Conservation (phyloP, 1,139 yeast genomes). For the Kodamaea suecica region DNA sequence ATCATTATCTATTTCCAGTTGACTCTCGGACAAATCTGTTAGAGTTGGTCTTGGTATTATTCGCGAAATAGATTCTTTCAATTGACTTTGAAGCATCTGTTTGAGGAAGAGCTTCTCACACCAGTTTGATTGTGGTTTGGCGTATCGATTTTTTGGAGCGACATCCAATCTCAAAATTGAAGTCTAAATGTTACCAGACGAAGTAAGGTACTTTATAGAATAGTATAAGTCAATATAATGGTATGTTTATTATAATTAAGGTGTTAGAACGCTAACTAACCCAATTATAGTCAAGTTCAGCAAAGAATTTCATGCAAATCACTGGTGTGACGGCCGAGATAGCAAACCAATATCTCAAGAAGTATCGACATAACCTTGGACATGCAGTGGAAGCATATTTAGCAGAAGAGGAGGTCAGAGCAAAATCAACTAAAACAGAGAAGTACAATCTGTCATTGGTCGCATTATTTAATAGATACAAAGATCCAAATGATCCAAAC, state of each 20-base stretch:
- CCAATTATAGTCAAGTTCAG: slow-evolving; percentile 1
- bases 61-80: not conserved
- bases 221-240: not conserved
- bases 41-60: slow-evolving; percentile 19
- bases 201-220: too few relatives aligned
- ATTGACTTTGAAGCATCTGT: not conserved
- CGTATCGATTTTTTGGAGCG: too few relatives aligned
- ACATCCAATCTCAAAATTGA: too few relatives aligned
- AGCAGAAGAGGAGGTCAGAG: slow-evolving; percentile 6
- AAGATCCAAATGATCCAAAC: slow-evolving; percentile 24
- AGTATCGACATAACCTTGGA: slow-evolving; percentile 26
- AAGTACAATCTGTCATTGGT: slow-evolving; percentile 19
- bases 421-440: slow-evolving; percentile 11
- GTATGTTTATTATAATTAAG: not conserved
- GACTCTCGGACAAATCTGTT: slow-evolving; percentile 21
- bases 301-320: slow-evolving; percentile 27
- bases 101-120: not conserved
- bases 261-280: slow-evolving; percentile 1
- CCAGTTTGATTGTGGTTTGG: not conserved
- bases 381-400: slow-evolving; percentile 32
- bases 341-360: slow-evolving; percentile 29
- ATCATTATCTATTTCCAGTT: slow-evolving; percentile 42
- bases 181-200: too few relatives aligned
- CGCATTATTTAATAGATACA: slow-evolving; percentile 26
- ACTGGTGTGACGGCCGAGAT: slow-evolving; percentile 27